Evolutionary conservation across 2,329 filamentous ascomycete genomes (phyloP), one percentile per base, ranked within the genome.

Genomic region (Ceratocystis ficicola): DNA sequence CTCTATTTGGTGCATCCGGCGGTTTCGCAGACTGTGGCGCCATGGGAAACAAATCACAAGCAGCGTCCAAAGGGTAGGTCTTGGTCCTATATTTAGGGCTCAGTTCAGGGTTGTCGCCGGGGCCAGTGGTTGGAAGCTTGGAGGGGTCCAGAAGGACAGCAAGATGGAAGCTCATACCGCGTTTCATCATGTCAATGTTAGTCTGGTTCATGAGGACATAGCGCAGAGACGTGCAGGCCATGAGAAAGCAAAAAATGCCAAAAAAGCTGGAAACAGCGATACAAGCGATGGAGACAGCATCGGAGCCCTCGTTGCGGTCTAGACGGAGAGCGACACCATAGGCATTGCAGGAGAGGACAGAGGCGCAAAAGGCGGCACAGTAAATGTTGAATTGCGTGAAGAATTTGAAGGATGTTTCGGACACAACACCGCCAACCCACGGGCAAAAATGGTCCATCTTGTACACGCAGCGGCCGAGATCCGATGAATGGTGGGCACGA

Each of bases 391-490:
- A 96, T 70, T 96, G 94, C 10, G 91, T 78, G 72, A 99, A 97
- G 75, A 90, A 96, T 71, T 96, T 96, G 77, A 93, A 92, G 1
- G 87, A 82, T 84, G 85, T 91, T 73, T 96, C 92, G 0, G 86
- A 88, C 8, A 99, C 86, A 69, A 96, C 89, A 25, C 93, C 94
- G 3, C 93, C 93, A n/a, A 95, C 92, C 88, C 88, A 97, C 0
- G 93, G 94, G 72, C 94, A 99, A 71, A 92, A 94, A 73, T 97
- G 93, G 69, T 97, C 93, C 88, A 96, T 94, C 72, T 94, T 94
- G 50, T 82, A 78, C 25, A 95, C 88, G 72, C 93, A 97, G 55
- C 90, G 82, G 62, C 84, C 84, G 12, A 94, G 78, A 72, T 95
- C 89, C 64, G 86, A 86, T 72, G 88, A 95, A 75, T 97, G 93